Evolutionary conservation across 2,329 filamentous ascomycete genomes (phyloP).

Genomic region (Xylariaceae sp.): DNA sequence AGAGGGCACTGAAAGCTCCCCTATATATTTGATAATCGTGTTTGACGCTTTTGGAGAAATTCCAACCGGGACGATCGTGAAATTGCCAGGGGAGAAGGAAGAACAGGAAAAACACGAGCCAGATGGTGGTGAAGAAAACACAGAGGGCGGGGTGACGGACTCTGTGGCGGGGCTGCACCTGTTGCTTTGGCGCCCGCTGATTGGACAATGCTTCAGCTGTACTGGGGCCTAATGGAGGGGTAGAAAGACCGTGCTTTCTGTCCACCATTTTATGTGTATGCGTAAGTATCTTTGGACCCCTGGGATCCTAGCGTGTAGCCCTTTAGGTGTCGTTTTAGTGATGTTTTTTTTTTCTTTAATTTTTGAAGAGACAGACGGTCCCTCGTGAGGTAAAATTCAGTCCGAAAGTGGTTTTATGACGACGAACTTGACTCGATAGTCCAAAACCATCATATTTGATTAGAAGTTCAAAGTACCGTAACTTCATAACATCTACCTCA

Average conservation of each 20-base stretch:
- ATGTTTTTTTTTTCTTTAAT: too few species aligned
- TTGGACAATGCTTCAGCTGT: slow-evolving; percentile 26
- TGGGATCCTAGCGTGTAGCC: too few species aligned
- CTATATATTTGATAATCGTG: slow-evolving; percentile 36
- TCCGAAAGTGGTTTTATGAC: too few species aligned
- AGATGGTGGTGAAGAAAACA: slow-evolving; percentile 41
- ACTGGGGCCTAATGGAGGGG: slow-evolving; percentile 24
- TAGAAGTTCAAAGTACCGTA: too few species aligned
- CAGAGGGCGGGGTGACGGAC: slow-evolving; percentile 41
- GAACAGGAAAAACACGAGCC: slow-evolving; percentile 40
- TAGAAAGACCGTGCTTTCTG: slow-evolving; percentile 27
- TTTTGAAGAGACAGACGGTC: too few species aligned
- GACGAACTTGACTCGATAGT: too few species aligned
- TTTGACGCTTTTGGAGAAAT: slow-evolving; percentile 35
- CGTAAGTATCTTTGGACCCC: too few species aligned
- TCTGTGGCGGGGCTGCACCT: slow-evolving; percentile 34
- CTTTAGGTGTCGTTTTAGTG: slow-evolving; percentile 10
- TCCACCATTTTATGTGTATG: too few species aligned
- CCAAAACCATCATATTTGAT: too few species aligned
- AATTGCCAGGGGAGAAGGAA: slow-evolving; percentile 40
- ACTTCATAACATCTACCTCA: too few species aligned
- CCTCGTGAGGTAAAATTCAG: too few species aligned
- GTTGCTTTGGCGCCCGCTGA: slow-evolving; percentile 26
- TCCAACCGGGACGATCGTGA: slow-evolving; percentile 38
- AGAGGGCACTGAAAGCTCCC: slow-evolving; percentile 30